Evolutionary conservation across 441 rosid genomes (phyloP).

Genomic region (Francoa sonchifolia): DNA sequence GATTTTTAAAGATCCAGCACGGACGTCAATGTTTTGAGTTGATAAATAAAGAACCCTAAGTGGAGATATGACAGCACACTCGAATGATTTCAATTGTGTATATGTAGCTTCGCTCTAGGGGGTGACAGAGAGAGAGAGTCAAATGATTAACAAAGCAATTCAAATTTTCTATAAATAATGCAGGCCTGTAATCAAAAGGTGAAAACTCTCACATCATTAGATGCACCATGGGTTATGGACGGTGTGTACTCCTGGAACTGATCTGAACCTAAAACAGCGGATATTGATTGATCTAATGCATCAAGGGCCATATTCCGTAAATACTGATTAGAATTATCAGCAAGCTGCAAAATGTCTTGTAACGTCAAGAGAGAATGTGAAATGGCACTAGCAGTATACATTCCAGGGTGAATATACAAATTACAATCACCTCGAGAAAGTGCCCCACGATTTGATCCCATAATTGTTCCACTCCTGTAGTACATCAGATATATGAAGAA

Average conservation of each 20-base stretch:
- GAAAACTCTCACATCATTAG: slow-evolving; percentile 47
- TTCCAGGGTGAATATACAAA: slow-evolving; percentile 14
- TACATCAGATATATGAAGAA: slow-evolving; percentile 11
- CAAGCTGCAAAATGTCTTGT: slow-evolving; percentile 60
- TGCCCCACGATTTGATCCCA: slow-evolving; percentile 95
- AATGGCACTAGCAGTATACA: slow-evolving; percentile 14
- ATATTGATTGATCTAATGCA: slow-evolving; percentile 91
- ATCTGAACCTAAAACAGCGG: slow-evolving; percentile 85
- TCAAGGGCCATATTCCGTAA: slow-evolving; percentile 80
- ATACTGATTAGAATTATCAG: slow-evolving; percentile 70
- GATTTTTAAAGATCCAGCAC: slow-evolving; percentile 84
- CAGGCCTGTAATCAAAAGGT: slow-evolving; percentile 8
- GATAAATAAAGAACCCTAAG: slow-evolving; percentile 74
- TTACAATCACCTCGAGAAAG: slow-evolving; percentile 65
- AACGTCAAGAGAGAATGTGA: slow-evolving; percentile 21
- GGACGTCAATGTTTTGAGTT: slow-evolving; percentile 70
- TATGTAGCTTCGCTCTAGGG: slow-evolving; percentile 39
- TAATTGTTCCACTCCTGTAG: slow-evolving; percentile 79
- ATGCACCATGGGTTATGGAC: slow-evolving; percentile 25
- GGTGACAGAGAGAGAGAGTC: slow-evolving; percentile 13
- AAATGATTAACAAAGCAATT: no score
- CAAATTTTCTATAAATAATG: no score
- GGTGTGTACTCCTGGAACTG: slow-evolving; percentile 47
- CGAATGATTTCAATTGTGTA: slow-evolving; percentile 52
- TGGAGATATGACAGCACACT: slow-evolving; percentile 82